Evolutionary conservation across 1,139 yeast genomes (phyloP), one percentile per base, ranked within the genome.

Genomic region (Blastobotrys capitulatus): DNA sequence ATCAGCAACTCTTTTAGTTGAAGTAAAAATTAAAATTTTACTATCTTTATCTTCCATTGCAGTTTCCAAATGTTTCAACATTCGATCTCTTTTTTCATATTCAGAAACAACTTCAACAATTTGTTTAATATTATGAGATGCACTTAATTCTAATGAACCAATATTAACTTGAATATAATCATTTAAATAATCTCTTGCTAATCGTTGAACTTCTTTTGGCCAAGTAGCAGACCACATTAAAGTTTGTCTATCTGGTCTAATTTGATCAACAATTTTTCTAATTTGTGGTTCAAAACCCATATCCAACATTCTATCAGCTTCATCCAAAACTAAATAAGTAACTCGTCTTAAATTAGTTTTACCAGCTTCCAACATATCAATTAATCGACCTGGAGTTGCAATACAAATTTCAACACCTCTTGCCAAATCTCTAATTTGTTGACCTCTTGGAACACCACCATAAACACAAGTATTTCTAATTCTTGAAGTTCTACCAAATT

Each of bases 191-290:
- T 92, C 98, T 64, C 84, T 79, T 58, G 97, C 94, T 67, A 92
- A 79, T 60, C 82, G 77, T 77, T 90, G 95, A 57, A 92, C 97
- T 71, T 88, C 95, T 78, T 89, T 89, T 65, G 98, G 98, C 98
- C 98, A 92, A 50, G 98, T 92, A 60, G 98, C 98, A 58, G 97
- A 89, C 97, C 97, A 92, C 97, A 92, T 87, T 67, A 92, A 79
- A 54, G 98, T 92, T 77, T 92, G 98, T 75, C 96, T 86, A 70
- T 89, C 96, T 55, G 96, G 96, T 74, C 96, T 83, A 67, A 88
- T 88, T 76, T 87, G 96, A 64, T 87, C 95, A 60, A 89, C 88
- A 70, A 88, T 89, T 74, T 87, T 87, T 76, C 96, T 81, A 71
- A 88, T 88, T 76, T 87, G 96, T 58, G 96, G 96, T 75, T 88